Conservation (phyloP, 345 rosid species). For the Ceriops tagal region DNA sequence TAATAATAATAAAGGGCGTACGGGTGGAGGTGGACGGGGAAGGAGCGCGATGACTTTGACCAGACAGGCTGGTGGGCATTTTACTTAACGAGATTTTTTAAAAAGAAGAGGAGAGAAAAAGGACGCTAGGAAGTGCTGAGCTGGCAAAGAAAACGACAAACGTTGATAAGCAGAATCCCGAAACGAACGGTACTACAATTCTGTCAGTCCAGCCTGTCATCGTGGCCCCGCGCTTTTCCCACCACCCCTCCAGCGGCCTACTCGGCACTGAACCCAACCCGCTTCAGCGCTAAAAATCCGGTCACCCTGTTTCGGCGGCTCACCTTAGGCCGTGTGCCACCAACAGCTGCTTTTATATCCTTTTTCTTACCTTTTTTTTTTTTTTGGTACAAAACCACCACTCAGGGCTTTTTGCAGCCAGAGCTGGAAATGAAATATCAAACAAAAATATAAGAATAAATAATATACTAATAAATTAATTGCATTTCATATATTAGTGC, state of each 20-base stretch:
- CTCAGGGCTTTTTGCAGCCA: no score
- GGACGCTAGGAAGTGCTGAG: conserved; percentile 47
- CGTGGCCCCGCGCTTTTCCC: conserved; percentile 2
- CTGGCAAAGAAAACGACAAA: conserved; percentile 51
- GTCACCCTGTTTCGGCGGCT: no score
- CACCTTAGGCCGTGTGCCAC: no score
- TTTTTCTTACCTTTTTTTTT: no score
- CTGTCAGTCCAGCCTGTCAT: conserved; percentile 57
- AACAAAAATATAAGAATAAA: no score
- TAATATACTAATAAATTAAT: no score
- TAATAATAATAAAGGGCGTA: neutral
- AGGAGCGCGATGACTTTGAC: conserved; percentile 34
- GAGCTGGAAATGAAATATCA: no score
- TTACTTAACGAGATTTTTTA: conserved; percentile 11
- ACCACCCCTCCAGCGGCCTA: conserved; percentile 30
- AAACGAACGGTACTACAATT: conserved; percentile 32
- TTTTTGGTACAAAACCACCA: no score
- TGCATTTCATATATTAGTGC: no score
- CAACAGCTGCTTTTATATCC: no score
- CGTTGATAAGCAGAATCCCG: conserved; percentile 10
- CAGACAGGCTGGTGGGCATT: conserved; percentile 59
- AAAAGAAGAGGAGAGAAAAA: conserved; percentile 13
- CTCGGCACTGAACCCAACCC: neutral
- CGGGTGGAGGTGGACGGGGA: conserved; percentile 14
- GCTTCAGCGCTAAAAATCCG: conserved; percentile 17